Conservation (phyloP, 2,329 filamentous ascomycete genomes). For the Dichotomopilus funicola region DNA sequence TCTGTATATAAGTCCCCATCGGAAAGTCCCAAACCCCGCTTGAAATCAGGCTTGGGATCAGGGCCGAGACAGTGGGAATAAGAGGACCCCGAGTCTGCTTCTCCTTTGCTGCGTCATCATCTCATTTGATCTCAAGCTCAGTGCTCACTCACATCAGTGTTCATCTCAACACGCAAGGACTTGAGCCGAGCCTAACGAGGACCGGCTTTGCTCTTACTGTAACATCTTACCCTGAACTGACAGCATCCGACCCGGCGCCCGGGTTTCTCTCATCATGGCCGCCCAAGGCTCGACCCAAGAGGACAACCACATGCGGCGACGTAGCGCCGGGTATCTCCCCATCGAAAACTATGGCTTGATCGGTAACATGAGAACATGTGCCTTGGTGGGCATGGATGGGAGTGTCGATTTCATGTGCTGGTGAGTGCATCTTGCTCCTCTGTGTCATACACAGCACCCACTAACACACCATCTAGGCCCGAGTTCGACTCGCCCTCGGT, state of each 20-base stretch:
- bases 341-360: conserved; percentile 77
- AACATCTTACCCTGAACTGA: not conserved
- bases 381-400: conserved; percentile 66
- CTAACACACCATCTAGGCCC: conserved; percentile 43
- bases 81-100: not conserved
- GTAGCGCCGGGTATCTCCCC: conserved; percentile 44
- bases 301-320: conserved; percentile 28
- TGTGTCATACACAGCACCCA: not conserved
- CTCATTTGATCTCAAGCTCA: not conserved
- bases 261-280: conserved; percentile 26
- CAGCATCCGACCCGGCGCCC: not conserved
- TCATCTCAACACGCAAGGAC: conserved; percentile 6
- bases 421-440: conserved; percentile 31
- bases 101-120: conserved; percentile 7
- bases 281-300: conserved; percentile 28
- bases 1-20: not conserved
- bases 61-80: not conserved
- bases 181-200: not conserved
- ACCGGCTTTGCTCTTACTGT: no score
- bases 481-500: conserved; percentile 72
- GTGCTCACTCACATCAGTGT: not conserved
- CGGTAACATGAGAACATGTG: conserved; percentile 74
- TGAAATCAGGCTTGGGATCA: not conserved
- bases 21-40: not conserved
- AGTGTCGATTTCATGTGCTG: conserved; percentile 75